Conservation (phyloP, 148 eudicot genomes). For the Cornus florida region DNA sequence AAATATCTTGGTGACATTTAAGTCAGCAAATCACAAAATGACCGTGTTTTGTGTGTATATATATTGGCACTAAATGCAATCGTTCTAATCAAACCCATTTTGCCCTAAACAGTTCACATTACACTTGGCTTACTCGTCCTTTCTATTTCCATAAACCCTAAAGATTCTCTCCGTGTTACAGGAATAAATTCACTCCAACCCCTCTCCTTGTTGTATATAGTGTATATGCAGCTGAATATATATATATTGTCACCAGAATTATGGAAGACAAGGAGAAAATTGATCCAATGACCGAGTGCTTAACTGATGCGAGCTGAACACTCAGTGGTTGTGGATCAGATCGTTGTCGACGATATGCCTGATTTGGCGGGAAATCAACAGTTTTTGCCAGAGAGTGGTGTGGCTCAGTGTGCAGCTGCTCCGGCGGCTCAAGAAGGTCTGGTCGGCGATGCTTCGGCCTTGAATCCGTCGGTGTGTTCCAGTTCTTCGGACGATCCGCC, state of each 20-base stretch:
- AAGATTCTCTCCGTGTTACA: slow-evolving; percentile 5
- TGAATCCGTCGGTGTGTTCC: slow-evolving; percentile 43
- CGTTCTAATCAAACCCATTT: too few species aligned
- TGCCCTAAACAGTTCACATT: background rate
- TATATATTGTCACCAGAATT: background rate
- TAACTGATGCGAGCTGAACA: slow-evolving; percentile 30
- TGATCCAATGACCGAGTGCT: slow-evolving; percentile 21
- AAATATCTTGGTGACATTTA: too few species aligned
- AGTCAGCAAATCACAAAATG: too few species aligned
- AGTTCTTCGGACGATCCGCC: slow-evolving; percentile 68
- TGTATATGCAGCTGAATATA: background rate
- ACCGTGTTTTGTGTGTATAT: too few species aligned
- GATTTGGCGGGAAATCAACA: slow-evolving; percentile 16
- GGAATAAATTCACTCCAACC: background rate
- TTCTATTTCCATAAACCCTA: slow-evolving; percentile 14
- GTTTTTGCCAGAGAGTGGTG: background rate
- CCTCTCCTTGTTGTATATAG: too few species aligned
- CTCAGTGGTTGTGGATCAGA: slow-evolving; percentile 18
- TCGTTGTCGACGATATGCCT: background rate
- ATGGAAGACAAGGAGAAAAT: slow-evolving; percentile 24
- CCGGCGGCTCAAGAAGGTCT: background rate
- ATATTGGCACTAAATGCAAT: too few species aligned
- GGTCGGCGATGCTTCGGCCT: slow-evolving; percentile 5
- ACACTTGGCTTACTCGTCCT: background rate
- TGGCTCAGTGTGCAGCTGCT: background rate